These are phyloP conservation scores for Iberis pinnata DNA, from an alignment of 345 rosid genomes.

Conservation along the genomic window DNA sequence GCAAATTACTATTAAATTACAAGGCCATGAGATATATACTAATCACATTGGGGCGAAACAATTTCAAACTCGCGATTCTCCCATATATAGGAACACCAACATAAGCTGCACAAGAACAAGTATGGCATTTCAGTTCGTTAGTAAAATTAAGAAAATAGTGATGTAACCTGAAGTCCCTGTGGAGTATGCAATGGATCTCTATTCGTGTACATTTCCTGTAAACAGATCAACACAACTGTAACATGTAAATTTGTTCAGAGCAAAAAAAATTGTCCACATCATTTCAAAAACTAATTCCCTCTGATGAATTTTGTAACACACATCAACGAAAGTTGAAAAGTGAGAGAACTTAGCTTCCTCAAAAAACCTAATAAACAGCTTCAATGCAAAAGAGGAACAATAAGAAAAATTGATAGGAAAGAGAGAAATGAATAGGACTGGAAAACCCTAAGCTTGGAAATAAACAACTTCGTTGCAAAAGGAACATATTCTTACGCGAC, in stretches of 20 bases:
- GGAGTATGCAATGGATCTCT: slow-evolving; percentile 78
- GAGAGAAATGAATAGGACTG: not conserved
- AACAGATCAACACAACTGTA: slow-evolving; percentile 14
- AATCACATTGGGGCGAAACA: slow-evolving; percentile 93
- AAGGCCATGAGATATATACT: slow-evolving; percentile 28
- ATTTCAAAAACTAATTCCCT: too few relatives aligned
- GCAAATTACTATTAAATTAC: not conserved
- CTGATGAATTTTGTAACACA: too few relatives aligned
- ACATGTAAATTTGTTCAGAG: too few relatives aligned
- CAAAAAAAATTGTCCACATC: too few relatives aligned
- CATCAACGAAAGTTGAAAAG: not conserved
- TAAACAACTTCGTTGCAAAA: not conserved
- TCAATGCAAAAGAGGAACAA: too few relatives aligned
- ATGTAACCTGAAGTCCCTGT: slow-evolving; percentile 71
- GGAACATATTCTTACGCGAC: slow-evolving; percentile 53
- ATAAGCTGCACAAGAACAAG: slow-evolving; percentile 59
- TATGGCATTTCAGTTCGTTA: not conserved
- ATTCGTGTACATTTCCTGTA: slow-evolving; percentile 89
- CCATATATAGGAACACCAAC: slow-evolving; percentile 88
- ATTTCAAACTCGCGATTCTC: slow-evolving; percentile 85
- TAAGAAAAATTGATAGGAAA: too few relatives aligned
- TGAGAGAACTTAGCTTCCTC: slow-evolving; percentile 18
- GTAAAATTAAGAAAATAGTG: not conserved
- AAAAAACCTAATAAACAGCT: slow-evolving; percentile 12
- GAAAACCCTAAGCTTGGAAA: slow-evolving; percentile 26